Evolutionary conservation across 371 early-diverging fungal species (phyloP), one percentile per base, ranked within the genome.

Genomic region (Rhizopus microsporus): DNA sequence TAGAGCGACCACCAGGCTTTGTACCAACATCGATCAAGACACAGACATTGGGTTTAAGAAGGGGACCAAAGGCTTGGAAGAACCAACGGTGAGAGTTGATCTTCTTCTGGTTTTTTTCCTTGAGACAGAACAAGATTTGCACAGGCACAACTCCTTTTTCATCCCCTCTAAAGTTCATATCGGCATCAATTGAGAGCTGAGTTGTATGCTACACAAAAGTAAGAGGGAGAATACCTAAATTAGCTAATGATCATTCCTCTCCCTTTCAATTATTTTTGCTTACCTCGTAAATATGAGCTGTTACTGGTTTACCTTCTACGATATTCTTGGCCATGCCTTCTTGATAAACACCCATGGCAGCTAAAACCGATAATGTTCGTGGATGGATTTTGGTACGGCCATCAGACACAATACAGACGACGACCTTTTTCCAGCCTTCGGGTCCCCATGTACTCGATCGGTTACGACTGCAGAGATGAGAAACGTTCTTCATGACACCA

Each of bases 21-120:
- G 93, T 92, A 30, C 93, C 93, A 39, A 91, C 92, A 74, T 93
- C 93, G 43, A 93, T 69, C 54, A 92, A 72, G 13, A 90, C 83
- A 71, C 88, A 88, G 29, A 92, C 86, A 57, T 90, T 82, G 15
- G 93, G 93, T 10, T 83, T 66, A 42, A 93, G 48, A 29, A 89
- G 64, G 7, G 82, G 85, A n/a, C 91, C 88, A 69, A 93, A 88
- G 0, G 91, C 91, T 65, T 91, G 90, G 69, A 92, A 92, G 77
- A 92, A 91, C 93, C 93, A 93, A 54, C 91, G 87, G 77, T 93
- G 93, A 16, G 91, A 90, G 72, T 93, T 93, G 71, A 93, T 87
- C 75, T 90, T 84, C 62, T 88, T 87, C 55, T 76, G 71, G 43
- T 84, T 86, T 63, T 83, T 81, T 65, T 85, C 85, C 76, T 93